Evolutionary conservation across 1,284 basidiomycete species (phyloP).

Genomic region (Apiotrichum porosum): DNA sequence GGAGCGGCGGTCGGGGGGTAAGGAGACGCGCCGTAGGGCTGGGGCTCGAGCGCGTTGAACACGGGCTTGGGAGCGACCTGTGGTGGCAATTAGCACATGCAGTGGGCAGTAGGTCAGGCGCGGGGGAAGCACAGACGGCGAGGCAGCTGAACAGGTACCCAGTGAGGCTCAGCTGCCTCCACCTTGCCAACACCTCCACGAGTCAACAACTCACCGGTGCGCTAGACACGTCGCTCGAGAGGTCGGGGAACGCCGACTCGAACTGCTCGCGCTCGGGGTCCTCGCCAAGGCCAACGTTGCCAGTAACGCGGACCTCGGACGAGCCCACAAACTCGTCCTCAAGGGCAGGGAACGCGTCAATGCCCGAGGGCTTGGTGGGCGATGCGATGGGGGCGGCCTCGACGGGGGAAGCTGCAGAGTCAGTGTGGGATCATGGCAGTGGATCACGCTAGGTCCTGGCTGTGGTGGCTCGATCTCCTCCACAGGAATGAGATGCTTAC

Average conservation of each 20-base stretch:
- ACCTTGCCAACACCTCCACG: slow-evolving; percentile 2
- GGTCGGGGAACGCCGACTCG: slow-evolving; percentile 83
- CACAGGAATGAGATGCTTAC: slow-evolving; percentile 12
- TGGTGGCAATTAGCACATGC: background rate
- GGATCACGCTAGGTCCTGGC: too few relatives aligned
- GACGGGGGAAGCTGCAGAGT: background rate
- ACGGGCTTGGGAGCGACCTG: slow-evolving; percentile 35
- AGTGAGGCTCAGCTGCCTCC: too few relatives aligned
- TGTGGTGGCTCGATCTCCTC: background rate
- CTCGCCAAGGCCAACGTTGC: slow-evolving; percentile 48
- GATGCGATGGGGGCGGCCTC: slow-evolving; percentile 6
- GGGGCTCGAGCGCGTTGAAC: slow-evolving; percentile 42
- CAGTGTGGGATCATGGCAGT: too few relatives aligned
- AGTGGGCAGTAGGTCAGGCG: background rate
- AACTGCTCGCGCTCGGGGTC: slow-evolving; percentile 82
- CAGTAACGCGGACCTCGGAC: slow-evolving; percentile 68
- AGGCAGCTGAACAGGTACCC: too few relatives aligned
- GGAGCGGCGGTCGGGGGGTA: slow-evolving; percentile 47
- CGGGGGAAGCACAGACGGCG: background rate
- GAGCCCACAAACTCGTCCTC: slow-evolving; percentile 21
- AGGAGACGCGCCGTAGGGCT: slow-evolving; percentile 46
- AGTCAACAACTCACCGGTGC: slow-evolving; percentile 3
- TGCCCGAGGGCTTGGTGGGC: slow-evolving; percentile 23
- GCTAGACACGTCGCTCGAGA: slow-evolving; percentile 53
- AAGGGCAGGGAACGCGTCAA: slow-evolving; percentile 69